These are phyloP conservation scores for Daldinia sp. DNA, from an alignment of 2,329 filamentous ascomycete genomes.

Conservation along the genomic window DNA sequence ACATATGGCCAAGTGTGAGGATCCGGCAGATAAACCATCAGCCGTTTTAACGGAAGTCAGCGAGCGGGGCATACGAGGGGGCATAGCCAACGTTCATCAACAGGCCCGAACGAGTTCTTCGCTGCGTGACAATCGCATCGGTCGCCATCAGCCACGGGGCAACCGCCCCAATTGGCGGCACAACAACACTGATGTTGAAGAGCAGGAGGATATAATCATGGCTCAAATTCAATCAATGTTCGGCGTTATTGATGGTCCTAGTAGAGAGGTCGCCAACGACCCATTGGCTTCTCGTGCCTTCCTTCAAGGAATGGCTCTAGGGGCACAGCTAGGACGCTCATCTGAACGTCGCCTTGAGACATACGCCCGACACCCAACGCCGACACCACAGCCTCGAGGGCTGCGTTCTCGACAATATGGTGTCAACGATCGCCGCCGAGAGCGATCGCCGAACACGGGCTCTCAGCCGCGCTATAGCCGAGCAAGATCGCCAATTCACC, in stretches of 20 bases:
- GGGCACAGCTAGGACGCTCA: conserved; percentile 10
- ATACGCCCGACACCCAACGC: neutral
- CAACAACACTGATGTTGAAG: neutral
- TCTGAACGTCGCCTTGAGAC: neutral
- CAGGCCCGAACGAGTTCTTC: neutral
- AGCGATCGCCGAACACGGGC: neutral
- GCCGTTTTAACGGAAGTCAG: neutral
- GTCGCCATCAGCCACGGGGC: neutral
- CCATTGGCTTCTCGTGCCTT: conserved; percentile 41
- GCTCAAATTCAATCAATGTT: conserved; percentile 34
- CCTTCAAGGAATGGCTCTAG: conserved; percentile 42
- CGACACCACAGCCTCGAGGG: neutral
- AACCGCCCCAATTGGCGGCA: neutral
- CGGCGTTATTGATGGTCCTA: conserved; percentile 29
- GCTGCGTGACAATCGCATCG: neutral
- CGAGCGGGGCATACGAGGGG: neutral
- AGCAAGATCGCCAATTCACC: conserved; percentile 8
- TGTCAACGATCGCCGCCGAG: neutral
- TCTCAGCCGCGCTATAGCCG: neutral
- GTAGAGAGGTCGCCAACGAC: conserved; percentile 32
- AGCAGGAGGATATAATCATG: conserved; percentile 32
- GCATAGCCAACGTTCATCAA: neutral
- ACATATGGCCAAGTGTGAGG: neutral
- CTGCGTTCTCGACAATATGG: neutral
- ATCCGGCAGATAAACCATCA: neutral